Conservation (phyloP, 192 early-diverging fungal genomes). For the Chytriomyces sp. region DNA sequence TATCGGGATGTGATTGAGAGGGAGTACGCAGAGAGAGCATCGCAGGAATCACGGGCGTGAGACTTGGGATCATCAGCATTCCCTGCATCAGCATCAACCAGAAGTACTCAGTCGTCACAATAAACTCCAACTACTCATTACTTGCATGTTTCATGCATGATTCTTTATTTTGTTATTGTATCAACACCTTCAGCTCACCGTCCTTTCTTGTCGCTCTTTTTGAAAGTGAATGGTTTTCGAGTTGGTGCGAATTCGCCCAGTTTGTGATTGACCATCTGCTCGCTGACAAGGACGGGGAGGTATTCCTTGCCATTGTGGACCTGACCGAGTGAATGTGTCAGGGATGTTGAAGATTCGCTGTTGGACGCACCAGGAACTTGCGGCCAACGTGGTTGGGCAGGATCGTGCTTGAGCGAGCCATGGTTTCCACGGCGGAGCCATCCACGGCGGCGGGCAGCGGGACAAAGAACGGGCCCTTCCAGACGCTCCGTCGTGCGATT, state of each 20-base stretch:
- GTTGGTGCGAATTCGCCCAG: conserved; percentile 94
- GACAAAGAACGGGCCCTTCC: conserved; percentile 60
- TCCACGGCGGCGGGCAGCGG: conserved; percentile 36
- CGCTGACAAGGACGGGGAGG: conserved; percentile 79
- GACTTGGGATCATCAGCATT: background rate
- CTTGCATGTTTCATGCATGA: background rate
- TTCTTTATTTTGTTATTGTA: background rate
- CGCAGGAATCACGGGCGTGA: background rate
- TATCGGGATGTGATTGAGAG: background rate
- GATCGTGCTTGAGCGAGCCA: conserved; percentile 85
- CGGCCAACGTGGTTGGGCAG: conserved; percentile 87
- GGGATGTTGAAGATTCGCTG: background rate
- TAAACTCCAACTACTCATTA: too few relatives aligned
- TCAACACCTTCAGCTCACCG: background rate
- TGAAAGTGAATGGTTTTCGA: conserved; percentile 78
- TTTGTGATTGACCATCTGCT: conserved; percentile 94
- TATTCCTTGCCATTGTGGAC: conserved; percentile 91
- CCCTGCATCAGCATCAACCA: too few relatives aligned
- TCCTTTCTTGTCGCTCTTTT: conserved; percentile 44
- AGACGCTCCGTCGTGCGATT: conserved; percentile 36
- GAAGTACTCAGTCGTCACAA: too few relatives aligned
- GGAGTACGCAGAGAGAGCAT: background rate
- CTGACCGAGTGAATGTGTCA: conserved; percentile 53
- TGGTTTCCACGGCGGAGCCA: conserved; percentile 58
- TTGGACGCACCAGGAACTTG: conserved; percentile 72